Evolutionary conservation across 1,284 basidiomycete genomes (phyloP), one percentile per base, ranked within the genome.

Genomic region (Vanrija humicola): DNA sequence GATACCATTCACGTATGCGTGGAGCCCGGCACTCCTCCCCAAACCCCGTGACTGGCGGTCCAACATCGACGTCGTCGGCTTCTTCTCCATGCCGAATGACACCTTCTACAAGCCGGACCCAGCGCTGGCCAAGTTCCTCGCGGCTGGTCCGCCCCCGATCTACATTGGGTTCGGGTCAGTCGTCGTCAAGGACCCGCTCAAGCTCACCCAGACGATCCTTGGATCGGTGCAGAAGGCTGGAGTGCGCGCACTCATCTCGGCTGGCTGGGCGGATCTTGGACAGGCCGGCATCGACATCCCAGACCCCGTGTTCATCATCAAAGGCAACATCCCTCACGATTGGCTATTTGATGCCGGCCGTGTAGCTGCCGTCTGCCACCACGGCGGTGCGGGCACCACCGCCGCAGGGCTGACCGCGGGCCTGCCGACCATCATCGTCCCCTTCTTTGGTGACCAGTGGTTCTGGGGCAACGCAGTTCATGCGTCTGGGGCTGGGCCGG

Each of bases 91-190:
- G 43, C 44, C 50, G 4, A n/a, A 28, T 15, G 80, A 83, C 61
- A 73, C 81, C 14, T 74, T 76, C 34, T 34, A 34, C 2, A 77
- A 72, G 25, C 84, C 81, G 63, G 66, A 75, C 39, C 83, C 83
- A 0, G 73, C 79, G 14, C 70, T 85, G 3, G 70, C 68, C 5
- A 66, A 75, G 0, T 85, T 85, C 64, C 67, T 86, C 38, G 75
- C 64, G 0, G 77, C 72, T 5, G 84, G 84, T n/a, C 75, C 80
- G 5, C 66, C 83, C 3, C 84, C 84, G 0, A 73, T 86, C 5
- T 86, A 85, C 63, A 82, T 86, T 48, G 84, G 83, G 81, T 85
- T 85, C 66, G 84, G 84, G 1, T 85, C 84, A 0, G 82, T 85
- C 1, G 82, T 84, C 0, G 82, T 87, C 0, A 81, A 83, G 19